Evolutionary conservation across 331 rosid genomes (phyloP).

Genomic region (Prunus yedoensis): DNA sequence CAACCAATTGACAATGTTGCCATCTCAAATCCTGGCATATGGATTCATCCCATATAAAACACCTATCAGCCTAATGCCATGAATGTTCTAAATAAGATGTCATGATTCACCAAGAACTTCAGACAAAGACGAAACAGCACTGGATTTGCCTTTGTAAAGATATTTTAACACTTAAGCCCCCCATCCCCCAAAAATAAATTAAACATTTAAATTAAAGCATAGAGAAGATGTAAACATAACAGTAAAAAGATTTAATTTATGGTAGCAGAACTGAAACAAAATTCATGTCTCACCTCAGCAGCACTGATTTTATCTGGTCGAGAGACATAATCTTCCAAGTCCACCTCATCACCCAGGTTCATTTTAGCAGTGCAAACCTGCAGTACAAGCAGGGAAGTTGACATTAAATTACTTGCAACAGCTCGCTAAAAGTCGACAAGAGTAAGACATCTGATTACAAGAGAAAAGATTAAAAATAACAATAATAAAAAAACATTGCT

Average conservation of each 20-base stretch:
- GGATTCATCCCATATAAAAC: neutral
- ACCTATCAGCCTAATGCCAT: neutral
- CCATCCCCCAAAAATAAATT: no score
- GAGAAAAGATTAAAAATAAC: no score
- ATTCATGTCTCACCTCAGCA: constrained; percentile 79
- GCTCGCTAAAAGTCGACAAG: constrained; percentile 6
- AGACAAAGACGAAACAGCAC: no score
- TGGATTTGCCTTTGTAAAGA: no score
- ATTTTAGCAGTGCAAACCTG: constrained; percentile 99
- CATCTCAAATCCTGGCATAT: neutral
- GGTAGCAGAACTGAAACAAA: neutral
- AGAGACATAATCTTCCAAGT: constrained; percentile 96
- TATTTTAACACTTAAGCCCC: no score
- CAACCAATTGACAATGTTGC: neutral
- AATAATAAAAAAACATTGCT: neutral
- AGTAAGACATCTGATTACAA: neutral
- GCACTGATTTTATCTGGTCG: constrained; percentile 99
- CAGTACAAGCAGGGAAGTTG: neutral
- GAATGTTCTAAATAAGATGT: neutral
- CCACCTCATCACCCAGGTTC: constrained; percentile 98
- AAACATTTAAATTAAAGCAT: no score
- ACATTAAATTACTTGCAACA: neutral
- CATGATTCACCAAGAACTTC: neutral
- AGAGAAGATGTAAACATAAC: no score
- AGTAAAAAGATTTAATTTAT: neutral